A percentile compares a stretch with the other conserved stretches of the same genome.
phyloP scores from a whole-genome alignment of 768 basidiomycete genomes.

The Kwoniella shandongensis region DNA sequence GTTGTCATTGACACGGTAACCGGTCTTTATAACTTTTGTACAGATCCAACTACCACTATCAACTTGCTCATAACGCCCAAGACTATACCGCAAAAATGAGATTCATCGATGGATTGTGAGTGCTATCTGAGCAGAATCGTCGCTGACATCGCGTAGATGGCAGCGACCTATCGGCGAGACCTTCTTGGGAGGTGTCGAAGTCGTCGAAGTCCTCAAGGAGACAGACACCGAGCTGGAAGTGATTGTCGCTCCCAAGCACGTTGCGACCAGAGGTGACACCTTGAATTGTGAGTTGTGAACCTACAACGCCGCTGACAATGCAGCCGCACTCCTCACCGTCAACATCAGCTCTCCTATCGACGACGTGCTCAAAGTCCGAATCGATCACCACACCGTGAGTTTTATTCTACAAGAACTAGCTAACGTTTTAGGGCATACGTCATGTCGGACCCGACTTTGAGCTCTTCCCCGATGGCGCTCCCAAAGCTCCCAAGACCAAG shows the following conservation, averaged over 20 bases:
- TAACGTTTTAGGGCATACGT: background rate
- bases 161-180: constrained; percentile 59
- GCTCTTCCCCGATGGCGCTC: constrained; percentile 65
- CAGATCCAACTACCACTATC: too few species aligned
- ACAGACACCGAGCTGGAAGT: constrained; percentile 61
- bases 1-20: too few species aligned
- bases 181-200: constrained; percentile 65
- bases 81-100: constrained; percentile 61
- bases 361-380: constrained; percentile 49
- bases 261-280: constrained; percentile 47
- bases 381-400: constrained; percentile 47
- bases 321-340: constrained; percentile 58
- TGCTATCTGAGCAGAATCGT: constrained; percentile 55
- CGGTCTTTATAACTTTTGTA: too few species aligned
- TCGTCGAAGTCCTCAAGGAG: constrained; percentile 57
- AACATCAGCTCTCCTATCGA: constrained; percentile 46
- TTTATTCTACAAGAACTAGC: background rate
- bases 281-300: constrained; percentile 52
- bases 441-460: constrained; percentile 59
- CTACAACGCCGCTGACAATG: background rate
- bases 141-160: constrained; percentile 28
- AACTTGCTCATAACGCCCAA: too few species aligned
- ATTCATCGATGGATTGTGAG: constrained; percentile 74
- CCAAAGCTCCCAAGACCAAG: constrained; percentile 57
- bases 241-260: constrained; percentile 58